Evolutionary conservation across 108 stramenopile genomes (phyloP), one percentile per base, ranked within the genome.

Genomic region (Nitzschia sp.): DNA sequence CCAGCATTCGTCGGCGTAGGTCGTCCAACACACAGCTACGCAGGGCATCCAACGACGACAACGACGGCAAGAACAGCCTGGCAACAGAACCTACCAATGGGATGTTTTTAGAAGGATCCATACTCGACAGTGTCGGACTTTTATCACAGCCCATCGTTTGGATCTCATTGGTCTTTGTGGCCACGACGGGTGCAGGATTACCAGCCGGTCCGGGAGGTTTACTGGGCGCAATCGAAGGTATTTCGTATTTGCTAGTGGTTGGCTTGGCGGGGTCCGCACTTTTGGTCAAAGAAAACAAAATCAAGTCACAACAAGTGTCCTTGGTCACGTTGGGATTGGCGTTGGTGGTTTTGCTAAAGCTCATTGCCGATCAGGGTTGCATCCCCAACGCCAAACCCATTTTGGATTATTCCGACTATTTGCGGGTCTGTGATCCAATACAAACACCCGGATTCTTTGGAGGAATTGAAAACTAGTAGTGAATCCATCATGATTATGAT

Each of bases 131-230:
- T 30, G 53, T 69, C 18, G 71, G 71, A 21, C 32, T 72, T 36
- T 33, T 36, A 8, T 35, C 26, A 3, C 79, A 80, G 48, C 79
- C 79, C 27, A 45, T 81, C 4, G 79, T 81, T 29, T 72, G 79
- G 71, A 25, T 76, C 27, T 81, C 79, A n/a, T 46, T 81, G 6
- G 66, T 31, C 36, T 61, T 34, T 24, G 72, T 84, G 21, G 76
- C 71, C 13, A 81, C 83, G 9, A 84, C 83, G 29, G 79, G 83
- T 31, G 75, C 57, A 24, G 83, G 83, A n/a, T 59, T 84, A 8
- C 83, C 83, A 19, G 75, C 76, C 6, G 83, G 83, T 31, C 83
- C 83, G 0, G 73, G 73, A 59, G 83, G 83, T 13, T 6, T 77
- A 4, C 21, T 84, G 6, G 83, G 83, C 25, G 79, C 77, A 9